Evolutionary conservation across 768 basidiomycete species (phyloP), one percentile per base, ranked within the genome.

Genomic region (Boletellus ananas): DNA sequence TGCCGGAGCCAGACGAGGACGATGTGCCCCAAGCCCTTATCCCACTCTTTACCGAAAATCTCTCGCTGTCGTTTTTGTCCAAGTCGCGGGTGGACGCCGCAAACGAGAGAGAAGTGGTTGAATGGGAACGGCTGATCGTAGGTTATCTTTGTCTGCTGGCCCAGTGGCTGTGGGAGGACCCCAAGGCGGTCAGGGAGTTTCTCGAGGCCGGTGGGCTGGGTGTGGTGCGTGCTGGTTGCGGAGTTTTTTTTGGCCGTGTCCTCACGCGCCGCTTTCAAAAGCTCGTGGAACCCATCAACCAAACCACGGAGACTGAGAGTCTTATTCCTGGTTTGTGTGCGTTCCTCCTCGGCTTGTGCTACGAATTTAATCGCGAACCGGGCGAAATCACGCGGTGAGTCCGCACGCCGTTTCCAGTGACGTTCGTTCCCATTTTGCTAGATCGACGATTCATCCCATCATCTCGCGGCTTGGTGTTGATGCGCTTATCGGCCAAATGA

Each of bases 151-250:
- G 81, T 42, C 67, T 96, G 47, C 75, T 99, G 29, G 77, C 82
- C 4, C 91, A 94, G 54, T 99, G 96, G 96, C 74, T 96, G 7
- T 99, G 94, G 94, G 95, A 98, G 60, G 94, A 96, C 59, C 84
- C 94, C 0, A 79, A 76, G 45, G 85, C 89, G 0, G 92, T 96
- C 45, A 78, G 84, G 53, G 93, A 90, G 63, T 95, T 97, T 62
- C 73, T 99, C 55, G 85, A 90, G 60, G 86, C 91, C 7, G 92
- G 94, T 18, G 93, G 92, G 45, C 70, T 99, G 43, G 87, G 90
- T 47, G 84, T 94, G 60, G 94, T 97, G 67, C 61, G 93, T 81
- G 1, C 20, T 34, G 11, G 9, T 23, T 25, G 2, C 40, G 3
- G 12, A 37, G 40, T 47, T 18, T 20, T 31, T 25, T 35, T 16